Conservation (phyloP, 495 filamentous ascomycete genomes). For the Penicilliopsis zonata region DNA sequence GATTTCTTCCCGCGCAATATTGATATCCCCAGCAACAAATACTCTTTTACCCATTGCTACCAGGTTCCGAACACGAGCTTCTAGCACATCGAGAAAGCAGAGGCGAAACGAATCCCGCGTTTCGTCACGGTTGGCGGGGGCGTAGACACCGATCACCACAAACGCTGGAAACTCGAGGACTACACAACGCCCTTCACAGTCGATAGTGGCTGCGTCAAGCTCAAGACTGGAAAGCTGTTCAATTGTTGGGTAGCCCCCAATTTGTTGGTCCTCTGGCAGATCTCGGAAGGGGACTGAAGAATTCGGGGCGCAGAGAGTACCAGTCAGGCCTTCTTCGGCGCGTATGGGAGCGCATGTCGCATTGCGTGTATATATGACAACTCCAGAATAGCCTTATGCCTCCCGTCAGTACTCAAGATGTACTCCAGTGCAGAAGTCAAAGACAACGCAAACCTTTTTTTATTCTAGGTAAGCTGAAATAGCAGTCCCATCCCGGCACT, state of each 20-base stretch:
- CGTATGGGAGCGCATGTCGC: conserved; percentile 76
- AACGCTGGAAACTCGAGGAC: conserved; percentile 95
- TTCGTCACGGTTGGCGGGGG: conserved; percentile 77
- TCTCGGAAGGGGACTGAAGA: conserved; percentile 64
- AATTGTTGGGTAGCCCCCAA: conserved; percentile 78
- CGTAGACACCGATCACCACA: conserved; percentile 82
- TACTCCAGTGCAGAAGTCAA: not conserved
- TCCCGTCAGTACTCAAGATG: conserved; percentile 2
- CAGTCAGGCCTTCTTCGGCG: conserved; percentile 88
- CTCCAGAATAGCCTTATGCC: conserved; percentile 77
- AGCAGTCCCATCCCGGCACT: conserved; percentile 92
- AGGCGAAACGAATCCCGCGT: conserved; percentile 73
- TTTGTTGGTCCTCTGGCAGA: conserved; percentile 64
- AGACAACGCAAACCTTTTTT: conserved; percentile 72
- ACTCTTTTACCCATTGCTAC: conserved; percentile 69
- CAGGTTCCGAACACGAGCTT: conserved; percentile 75
- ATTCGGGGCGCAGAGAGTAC: conserved; percentile 65
- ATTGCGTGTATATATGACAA: conserved; percentile 91
- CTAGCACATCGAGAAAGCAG: conserved; percentile 66
- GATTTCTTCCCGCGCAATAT: conserved; percentile 64
- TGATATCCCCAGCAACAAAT: conserved; percentile 79
- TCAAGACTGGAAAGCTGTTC: conserved; percentile 48
- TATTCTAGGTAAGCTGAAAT: conserved; percentile 80
- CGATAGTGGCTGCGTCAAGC: conserved; percentile 59
- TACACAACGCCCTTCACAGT: conserved; percentile 86